Base-by-base conservation (phyloP, 345 rosid species). In the Gossypium herbaceum region DNA sequence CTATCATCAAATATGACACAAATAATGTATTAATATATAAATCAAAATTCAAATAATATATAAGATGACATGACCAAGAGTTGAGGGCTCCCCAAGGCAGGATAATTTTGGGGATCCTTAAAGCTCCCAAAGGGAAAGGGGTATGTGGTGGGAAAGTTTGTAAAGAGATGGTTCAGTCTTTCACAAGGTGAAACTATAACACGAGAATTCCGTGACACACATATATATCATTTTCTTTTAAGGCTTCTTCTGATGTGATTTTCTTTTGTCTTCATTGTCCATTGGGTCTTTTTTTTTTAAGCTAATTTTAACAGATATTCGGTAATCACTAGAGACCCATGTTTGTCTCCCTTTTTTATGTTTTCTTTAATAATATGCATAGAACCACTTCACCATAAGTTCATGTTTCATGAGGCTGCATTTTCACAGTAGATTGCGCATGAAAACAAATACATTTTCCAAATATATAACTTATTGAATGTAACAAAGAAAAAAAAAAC, bases 141-240 rank as follows among this genome's bases (percentile, higher is more conserved):
- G 60, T 0, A 44, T 54, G 57, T 4, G 19, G 58, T 17, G 11
- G 29, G 62, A 34, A 59, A 59, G 39, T 24, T 20, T 57, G 13
- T 56, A n/a, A n/a, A 19, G 12, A 19, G 59, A 55, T 3, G 2
- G 10, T 20, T n/a, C 25, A 9, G 39, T 34, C 39, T 4, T 34
- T 34, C 39, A 34, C 39, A 34, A 34, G 41, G 41, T 34, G 41
- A 34, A 34, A 34, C 9, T 56, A 5, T 68, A 17, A 51, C 88
- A 85, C 88, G 82, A 63, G 84, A 72, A 43, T 45, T 61, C 1
- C 68, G 71, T 85, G 88, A 82, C n/a, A 76, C 1, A 10, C 44
- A 2, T 9, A 65, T 52, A 3, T 29, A 29, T 72, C 7, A 2
- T 16, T 50, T n/a, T 43, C 48, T 66, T 20, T 3, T 9, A 25